A percentile compares a stretch with the other conserved stretches of the same genome.
These are phyloP conservation scores for Botrytis sinoallii DNA, from an alignment of 2,329 filamentous ascomycete genomes.

Conservation along the genomic window DNA sequence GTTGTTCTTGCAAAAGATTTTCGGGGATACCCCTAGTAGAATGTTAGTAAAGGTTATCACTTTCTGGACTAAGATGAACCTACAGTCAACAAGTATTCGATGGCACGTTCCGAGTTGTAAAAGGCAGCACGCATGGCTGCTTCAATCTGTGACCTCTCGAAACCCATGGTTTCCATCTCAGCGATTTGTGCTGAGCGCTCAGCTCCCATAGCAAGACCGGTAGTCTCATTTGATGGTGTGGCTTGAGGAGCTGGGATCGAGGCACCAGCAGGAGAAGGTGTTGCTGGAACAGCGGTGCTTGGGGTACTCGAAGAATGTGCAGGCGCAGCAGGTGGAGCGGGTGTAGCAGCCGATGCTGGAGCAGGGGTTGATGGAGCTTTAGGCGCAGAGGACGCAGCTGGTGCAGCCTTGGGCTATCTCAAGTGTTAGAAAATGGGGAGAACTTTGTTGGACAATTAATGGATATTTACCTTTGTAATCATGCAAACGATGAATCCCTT, in stretches of 20 bases:
- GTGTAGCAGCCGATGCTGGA: slow-evolving; percentile 54
- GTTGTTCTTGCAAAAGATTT: slow-evolving; percentile 69
- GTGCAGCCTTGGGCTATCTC: slow-evolving; percentile 64
- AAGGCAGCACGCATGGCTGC: slow-evolving; percentile 93
- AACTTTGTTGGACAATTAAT: background rate
- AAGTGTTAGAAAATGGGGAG: slow-evolving; percentile 28
- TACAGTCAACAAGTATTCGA: slow-evolving; percentile 90
- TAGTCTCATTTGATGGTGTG: slow-evolving; percentile 62
- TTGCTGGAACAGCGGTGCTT: slow-evolving; percentile 46
- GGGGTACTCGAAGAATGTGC: slow-evolving; percentile 53
- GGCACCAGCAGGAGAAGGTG: slow-evolving; percentile 47
- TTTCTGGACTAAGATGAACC: slow-evolving; percentile 38
- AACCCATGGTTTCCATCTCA: slow-evolving; percentile 98
- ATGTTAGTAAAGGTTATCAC: slow-evolving; percentile 21
- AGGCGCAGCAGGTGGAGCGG: slow-evolving; percentile 59
- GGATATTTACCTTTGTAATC: slow-evolving; percentile 76
- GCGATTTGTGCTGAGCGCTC: slow-evolving; percentile 78
- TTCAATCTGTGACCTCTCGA: slow-evolving; percentile 82
- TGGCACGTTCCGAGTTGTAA: slow-evolving; percentile 94
- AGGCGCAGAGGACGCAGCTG: slow-evolving; percentile 46
- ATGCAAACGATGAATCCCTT: slow-evolving; percentile 99
- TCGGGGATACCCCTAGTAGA: slow-evolving; percentile 83
- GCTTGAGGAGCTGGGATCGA: slow-evolving; percentile 49
- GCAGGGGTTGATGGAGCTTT: slow-evolving; percentile 62
- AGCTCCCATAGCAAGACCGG: slow-evolving; percentile 80